phyloP scores from a whole-genome alignment of 192 early-diverging fungal species.

The Cladochytrium replicatum region DNA sequence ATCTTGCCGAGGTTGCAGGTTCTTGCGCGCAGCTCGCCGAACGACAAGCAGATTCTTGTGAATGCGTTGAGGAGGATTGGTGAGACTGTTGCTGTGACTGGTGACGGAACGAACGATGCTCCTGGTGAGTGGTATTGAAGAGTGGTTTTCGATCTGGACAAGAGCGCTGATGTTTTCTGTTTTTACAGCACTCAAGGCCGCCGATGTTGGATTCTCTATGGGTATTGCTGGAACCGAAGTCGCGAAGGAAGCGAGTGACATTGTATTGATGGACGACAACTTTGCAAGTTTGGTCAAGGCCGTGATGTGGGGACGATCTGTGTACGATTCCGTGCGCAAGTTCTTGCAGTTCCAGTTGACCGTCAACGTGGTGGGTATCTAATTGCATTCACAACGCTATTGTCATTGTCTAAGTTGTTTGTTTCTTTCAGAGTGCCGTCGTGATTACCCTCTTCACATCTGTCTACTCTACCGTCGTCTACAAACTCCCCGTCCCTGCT shows the following conservation, averaged over 20 bases:
- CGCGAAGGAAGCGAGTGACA: constrained; percentile 97
- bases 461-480: constrained; percentile 27
- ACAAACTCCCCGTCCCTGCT: constrained; percentile 43
- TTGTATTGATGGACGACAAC: constrained; percentile 97
- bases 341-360: constrained; percentile 99
- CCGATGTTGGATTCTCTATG: constrained; percentile 98
- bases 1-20: constrained; percentile 92
- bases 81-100: constrained; percentile 96
- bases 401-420: background rate
- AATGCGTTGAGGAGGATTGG: constrained; percentile 75
- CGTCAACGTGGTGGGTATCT: constrained; percentile 63
- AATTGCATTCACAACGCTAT: background rate
- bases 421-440: constrained; percentile 25
- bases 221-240: constrained; percentile 99
- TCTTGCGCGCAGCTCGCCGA: constrained; percentile 84
- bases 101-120: constrained; percentile 99
- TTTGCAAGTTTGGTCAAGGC: constrained; percentile 96
- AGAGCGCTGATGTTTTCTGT: constrained; percentile 29
- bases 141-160: no score
- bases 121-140: no score
- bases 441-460: constrained; percentile 35
- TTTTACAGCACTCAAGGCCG: constrained; percentile 85
- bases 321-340: constrained; percentile 96
- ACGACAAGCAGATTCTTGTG: constrained; percentile 95
- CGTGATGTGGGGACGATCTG: constrained; percentile 91